These are phyloP conservation scores for Benincasa hispida DNA, from an alignment of 306 rosid genomes.

Conservation along the genomic window DNA sequence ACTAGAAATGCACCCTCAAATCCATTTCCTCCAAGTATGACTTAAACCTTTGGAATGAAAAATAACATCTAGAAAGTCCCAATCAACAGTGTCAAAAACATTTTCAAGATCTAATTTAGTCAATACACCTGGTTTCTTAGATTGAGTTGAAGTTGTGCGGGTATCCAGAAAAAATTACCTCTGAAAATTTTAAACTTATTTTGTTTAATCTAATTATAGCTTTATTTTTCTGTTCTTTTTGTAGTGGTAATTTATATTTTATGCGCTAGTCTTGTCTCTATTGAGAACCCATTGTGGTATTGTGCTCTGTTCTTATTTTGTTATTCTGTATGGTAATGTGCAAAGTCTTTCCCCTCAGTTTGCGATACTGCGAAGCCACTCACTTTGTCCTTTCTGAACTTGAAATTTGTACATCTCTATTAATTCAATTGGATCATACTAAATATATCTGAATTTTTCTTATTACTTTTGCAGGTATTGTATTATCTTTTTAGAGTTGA, in stretches of 20 bases:
- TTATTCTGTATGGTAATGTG: not conserved
- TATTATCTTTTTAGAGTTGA: slow-evolving; percentile 92
- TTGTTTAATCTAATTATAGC: not conserved
- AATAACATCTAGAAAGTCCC: too few relatives aligned
- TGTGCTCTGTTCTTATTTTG: not conserved
- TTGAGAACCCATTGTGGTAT: not conserved
- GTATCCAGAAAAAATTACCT: not conserved
- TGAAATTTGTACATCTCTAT: not conserved
- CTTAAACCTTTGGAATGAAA: too few relatives aligned
- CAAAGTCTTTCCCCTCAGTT: not conserved
- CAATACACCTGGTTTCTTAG: not conserved
- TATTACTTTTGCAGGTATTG: slow-evolving; percentile 58
- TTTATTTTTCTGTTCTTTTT: not conserved
- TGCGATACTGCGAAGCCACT: not conserved
- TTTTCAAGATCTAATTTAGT: too few relatives aligned
- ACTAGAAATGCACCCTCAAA: too few relatives aligned
- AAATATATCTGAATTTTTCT: not conserved
- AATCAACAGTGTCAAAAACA: too few relatives aligned
- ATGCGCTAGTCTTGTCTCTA: not conserved
- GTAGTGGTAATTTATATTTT: not conserved
- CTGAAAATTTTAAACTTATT: not conserved
- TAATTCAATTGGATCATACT: not conserved
- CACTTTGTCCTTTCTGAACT: not conserved
- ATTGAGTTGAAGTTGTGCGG: not conserved
- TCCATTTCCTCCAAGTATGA: too few relatives aligned